Percentiles rank a stretch among this genome's conserved stretches.
phyloP scores from a whole-genome alignment of 306 rosid species.

The Dalbergia oliveri region DNA sequence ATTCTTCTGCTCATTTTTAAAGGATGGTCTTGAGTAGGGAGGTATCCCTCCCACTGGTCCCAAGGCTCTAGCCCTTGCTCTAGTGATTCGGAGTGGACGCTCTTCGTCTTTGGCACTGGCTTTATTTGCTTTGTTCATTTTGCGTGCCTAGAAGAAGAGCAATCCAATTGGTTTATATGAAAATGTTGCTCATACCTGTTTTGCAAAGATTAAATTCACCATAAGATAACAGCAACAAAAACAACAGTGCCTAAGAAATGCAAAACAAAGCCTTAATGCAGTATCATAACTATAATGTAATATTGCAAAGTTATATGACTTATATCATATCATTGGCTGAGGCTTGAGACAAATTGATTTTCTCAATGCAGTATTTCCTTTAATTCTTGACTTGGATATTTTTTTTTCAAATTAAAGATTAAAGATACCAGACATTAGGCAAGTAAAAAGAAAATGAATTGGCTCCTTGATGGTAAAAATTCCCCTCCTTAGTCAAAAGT shows the following conservation, averaged over 20 bases:
- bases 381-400: neutral
- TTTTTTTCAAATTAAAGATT: neutral
- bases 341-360: neutral
- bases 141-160: conserved; percentile 66
- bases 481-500: neutral
- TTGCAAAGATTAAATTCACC: conserved; percentile 35
- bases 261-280: neutral
- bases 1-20: conserved; percentile 55
- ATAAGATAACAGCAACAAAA: conserved; percentile 35
- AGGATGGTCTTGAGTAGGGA: conserved; percentile 56
- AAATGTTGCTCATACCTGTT: conserved; percentile 64
- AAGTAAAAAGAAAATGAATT: neutral
- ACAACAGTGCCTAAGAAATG: neutral
- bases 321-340: neutral
- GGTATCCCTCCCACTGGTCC: conserved; percentile 47
- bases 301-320: neutral
- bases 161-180: conserved; percentile 42
- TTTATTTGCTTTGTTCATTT: conserved; percentile 64
- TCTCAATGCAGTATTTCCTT: neutral
- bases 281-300: neutral
- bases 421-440: neutral
- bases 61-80: conserved; percentile 79
- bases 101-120: conserved; percentile 62
- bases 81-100: conserved; percentile 68
- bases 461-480: neutral